Evolutionary conservation across 139 green algal species (phyloP).

Genomic region (Auxenochlorella pyrenoidosa): DNA sequence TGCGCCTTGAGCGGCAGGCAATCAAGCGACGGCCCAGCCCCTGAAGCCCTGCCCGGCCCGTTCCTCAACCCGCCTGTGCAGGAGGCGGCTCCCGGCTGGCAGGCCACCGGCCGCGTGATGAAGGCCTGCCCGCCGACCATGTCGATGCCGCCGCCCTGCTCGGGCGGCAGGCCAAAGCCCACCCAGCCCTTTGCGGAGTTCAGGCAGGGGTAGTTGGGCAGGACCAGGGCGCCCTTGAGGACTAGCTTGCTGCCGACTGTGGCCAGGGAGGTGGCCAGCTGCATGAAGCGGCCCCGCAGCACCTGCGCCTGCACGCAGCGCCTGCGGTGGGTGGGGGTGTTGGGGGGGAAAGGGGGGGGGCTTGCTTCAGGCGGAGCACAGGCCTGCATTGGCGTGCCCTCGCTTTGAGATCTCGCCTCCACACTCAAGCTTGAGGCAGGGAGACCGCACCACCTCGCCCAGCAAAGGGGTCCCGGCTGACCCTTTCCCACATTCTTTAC

Average conservation of each 20-base stretch:
- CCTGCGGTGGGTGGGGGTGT: no score
- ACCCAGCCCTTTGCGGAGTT: not conserved
- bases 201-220: conserved; percentile 1
- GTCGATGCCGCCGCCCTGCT: not conserved
- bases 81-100: not conserved
- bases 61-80: not conserved
- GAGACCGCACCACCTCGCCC: no score
- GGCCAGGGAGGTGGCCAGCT: conserved; percentile 3
- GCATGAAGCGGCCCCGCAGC: not conserved
- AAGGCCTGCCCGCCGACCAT: not conserved
- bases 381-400: no score
- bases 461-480: no score
- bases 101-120: not conserved
- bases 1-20: no score
- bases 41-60: not conserved
- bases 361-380: no score
- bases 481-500: no score
- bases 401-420: no score
- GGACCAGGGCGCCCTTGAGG: not conserved
- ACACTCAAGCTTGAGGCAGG: no score
- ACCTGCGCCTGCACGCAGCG: conserved; percentile 8
- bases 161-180: not conserved
- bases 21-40: no score
- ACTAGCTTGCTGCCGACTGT: not conserved
- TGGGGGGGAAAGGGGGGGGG: no score